Evolutionary conservation across 2,329 filamentous ascomycete species (phyloP).

Genomic region (Phyllosticta capitalensis): DNA sequence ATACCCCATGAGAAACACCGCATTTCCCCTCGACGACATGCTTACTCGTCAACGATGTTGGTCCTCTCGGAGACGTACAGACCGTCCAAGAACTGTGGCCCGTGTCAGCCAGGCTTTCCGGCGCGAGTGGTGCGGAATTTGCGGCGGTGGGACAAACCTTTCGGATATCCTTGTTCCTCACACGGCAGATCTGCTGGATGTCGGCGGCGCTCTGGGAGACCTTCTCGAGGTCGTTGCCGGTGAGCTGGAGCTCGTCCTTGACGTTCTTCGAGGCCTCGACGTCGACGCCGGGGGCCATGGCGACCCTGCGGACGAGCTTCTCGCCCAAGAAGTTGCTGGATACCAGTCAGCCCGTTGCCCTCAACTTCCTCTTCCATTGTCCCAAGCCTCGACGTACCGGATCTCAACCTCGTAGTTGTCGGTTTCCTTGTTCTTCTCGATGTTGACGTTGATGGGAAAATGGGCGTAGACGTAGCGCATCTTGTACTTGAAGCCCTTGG

Average conservation of each 20-base stretch:
- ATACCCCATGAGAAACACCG: constrained; percentile 11
- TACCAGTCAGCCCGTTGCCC: constrained; percentile 3
- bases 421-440: constrained; percentile 92
- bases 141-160: constrained; percentile 53
- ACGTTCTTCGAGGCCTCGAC: constrained; percentile 82
- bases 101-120: background rate
- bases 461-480: constrained; percentile 99
- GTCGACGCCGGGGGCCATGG: constrained; percentile 82
- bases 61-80: constrained; percentile 98
- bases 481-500: constrained; percentile 99
- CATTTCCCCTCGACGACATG: constrained; percentile 12
- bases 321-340: constrained; percentile 85
- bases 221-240: constrained; percentile 90
- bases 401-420: constrained; percentile 90
- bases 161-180: constrained; percentile 99
- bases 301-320: constrained; percentile 93
- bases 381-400: constrained; percentile 52
- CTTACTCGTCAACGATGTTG: constrained; percentile 68
- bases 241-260: constrained; percentile 95
- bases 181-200: constrained; percentile 98
- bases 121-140: background rate
- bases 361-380: background rate
- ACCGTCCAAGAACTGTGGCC: constrained; percentile 88
- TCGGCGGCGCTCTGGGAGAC: constrained; percentile 98
- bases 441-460: constrained; percentile 99